These are phyloP conservation scores for Thalassiosira delicatula DNA, from an alignment of 352 stramenopile genomes.

Conservation along the genomic window DNA sequence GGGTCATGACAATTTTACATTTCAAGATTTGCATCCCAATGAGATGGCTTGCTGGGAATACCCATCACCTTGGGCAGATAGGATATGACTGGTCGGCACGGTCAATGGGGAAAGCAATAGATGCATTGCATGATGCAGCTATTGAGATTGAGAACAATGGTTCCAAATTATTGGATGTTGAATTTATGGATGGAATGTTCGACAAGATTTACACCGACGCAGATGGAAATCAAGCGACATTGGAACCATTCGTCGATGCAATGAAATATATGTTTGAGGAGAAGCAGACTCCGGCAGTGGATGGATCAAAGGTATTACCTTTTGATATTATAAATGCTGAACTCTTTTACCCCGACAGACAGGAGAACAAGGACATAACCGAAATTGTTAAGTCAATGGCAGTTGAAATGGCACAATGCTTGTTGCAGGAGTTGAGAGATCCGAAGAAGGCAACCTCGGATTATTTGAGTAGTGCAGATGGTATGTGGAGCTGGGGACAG, in stretches of 20 bases:
- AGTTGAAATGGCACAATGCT: constrained; percentile 6
- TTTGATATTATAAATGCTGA: constrained; percentile 34
- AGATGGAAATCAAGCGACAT: too few relatives aligned
- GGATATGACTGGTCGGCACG: not conserved
- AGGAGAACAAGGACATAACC: constrained; percentile 31
- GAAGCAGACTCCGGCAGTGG: constrained; percentile 12
- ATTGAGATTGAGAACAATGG: too few relatives aligned
- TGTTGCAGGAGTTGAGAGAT: constrained; percentile 37
- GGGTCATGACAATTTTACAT: constrained; percentile 34
- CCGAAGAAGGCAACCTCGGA: constrained; percentile 32
- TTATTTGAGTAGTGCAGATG: constrained; percentile 14
- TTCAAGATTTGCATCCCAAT: constrained; percentile 36
- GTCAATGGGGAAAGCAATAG: too few relatives aligned
- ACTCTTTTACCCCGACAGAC: constrained; percentile 30
- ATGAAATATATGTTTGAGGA: constrained; percentile 27
- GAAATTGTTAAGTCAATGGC: constrained; percentile 22
- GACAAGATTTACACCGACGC: not conserved
- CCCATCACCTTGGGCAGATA: not conserved
- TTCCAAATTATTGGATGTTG: too few relatives aligned
- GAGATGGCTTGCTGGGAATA: not conserved
- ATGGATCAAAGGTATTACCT: constrained; percentile 32
- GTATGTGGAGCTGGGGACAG: constrained; percentile 33
- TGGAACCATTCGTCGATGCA: not conserved
- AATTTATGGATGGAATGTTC: not conserved
- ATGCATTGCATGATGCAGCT: too few relatives aligned